These are phyloP conservation scores for Aspergillus brunneoviolaceus DNA, from an alignment of 2,329 filamentous ascomycete species.

Conservation along the genomic window DNA sequence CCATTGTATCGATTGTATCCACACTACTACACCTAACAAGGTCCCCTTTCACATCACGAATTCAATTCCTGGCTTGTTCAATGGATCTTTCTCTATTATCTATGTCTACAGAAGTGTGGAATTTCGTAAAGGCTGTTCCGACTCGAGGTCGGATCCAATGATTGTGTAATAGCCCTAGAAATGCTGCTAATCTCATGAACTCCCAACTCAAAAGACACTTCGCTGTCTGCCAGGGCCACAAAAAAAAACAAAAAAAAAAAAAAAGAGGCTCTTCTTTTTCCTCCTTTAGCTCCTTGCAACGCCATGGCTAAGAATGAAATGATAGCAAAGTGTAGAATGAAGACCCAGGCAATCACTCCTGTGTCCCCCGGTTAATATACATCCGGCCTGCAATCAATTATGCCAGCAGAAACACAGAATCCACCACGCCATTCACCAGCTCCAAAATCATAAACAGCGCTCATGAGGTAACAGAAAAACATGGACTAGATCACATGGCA, in stretches of 20 bases:
- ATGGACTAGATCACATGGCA: conserved; percentile 24
- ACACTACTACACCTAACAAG: not conserved
- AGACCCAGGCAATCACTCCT: conserved; percentile 9
- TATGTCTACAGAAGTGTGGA: too few relatives aligned
- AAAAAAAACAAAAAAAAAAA: too few relatives aligned
- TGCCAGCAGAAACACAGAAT: conserved; percentile 14
- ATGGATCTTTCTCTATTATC: too few relatives aligned
- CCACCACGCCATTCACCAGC: conserved; percentile 13
- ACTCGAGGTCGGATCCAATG: not conserved
- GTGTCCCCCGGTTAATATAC: conserved; percentile 18
- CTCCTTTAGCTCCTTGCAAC: conserved; percentile 12
- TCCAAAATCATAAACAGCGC: conserved; percentile 10
- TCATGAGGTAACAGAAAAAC: conserved; percentile 3
- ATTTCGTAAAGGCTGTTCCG: too few relatives aligned
- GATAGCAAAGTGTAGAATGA: conserved; percentile 8
- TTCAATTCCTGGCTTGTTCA: too few relatives aligned
- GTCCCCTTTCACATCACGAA: not conserved
- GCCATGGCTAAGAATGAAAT: conserved; percentile 16
- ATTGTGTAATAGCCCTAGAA: not conserved
- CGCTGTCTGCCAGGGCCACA: not conserved
- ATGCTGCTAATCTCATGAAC: not conserved
- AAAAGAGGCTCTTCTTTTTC: conserved; percentile 11
- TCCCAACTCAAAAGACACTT: not conserved
- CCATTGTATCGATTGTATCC: not conserved
- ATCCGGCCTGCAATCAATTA: conserved; percentile 20